Conservation (phyloP, 2,329 filamentous ascomycete genomes). For the Hypomyces perniciosus region DNA sequence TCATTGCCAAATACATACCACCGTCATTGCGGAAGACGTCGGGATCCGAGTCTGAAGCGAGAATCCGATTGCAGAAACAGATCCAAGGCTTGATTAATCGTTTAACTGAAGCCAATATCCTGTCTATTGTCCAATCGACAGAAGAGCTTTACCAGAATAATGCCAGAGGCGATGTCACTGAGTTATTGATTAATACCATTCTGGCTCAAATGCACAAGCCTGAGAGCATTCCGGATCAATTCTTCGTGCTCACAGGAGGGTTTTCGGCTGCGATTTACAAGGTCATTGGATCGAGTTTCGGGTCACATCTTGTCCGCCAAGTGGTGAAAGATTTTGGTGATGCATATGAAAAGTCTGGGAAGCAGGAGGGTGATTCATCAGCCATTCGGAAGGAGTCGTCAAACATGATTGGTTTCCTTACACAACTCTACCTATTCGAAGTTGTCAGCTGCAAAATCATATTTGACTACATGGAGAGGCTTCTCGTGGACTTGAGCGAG, state of each 20-base stretch:
- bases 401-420: slow-evolving; percentile 76
- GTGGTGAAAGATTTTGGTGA: slow-evolving; percentile 69
- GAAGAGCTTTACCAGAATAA: slow-evolving; percentile 79
- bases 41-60: slow-evolving; percentile 58
- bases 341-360: slow-evolving; percentile 47
- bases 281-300: slow-evolving; percentile 81
- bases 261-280: slow-evolving; percentile 87
- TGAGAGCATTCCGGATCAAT: slow-evolving; percentile 75
- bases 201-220: slow-evolving; percentile 74
- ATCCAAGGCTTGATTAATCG: slow-evolving; percentile 87
- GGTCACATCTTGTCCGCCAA: slow-evolving; percentile 75
- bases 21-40: slow-evolving; percentile 68
- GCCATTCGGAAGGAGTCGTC: slow-evolving; percentile 37
- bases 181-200: slow-evolving; percentile 69
- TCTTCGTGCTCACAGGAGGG: slow-evolving; percentile 83
- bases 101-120: slow-evolving; percentile 82
- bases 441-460: slow-evolving; percentile 76
- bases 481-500: slow-evolving; percentile 71
- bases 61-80: slow-evolving; percentile 67
- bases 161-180: slow-evolving; percentile 82
- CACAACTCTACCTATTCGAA: slow-evolving; percentile 88
- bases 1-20: slow-evolving; percentile 73
- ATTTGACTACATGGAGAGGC: slow-evolving; percentile 82
- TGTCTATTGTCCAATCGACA: slow-evolving; percentile 76
- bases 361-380: slow-evolving; percentile 34